A percentile compares a stretch with the other conserved stretches of the same genome.
These are phyloP conservation scores for Rhododendron ovatum DNA, from an alignment of 148 eudicot species.

Conservation along the genomic window DNA sequence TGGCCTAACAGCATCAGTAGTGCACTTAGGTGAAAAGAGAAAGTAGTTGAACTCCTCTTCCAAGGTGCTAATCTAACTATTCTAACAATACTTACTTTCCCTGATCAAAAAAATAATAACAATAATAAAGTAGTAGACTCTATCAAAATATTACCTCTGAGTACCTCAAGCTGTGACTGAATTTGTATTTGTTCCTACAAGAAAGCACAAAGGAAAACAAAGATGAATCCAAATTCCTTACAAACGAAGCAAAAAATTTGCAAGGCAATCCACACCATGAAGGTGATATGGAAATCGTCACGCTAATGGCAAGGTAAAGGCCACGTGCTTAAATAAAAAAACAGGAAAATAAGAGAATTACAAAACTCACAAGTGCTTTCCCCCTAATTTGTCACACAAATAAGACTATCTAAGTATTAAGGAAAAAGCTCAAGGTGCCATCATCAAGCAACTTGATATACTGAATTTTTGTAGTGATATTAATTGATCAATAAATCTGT, in stretches of 20 bases:
- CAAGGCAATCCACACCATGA: neutral
- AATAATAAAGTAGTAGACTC: neutral
- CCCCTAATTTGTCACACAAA: neutral
- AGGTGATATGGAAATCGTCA: neutral
- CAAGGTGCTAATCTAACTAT: neutral
- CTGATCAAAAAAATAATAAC: neutral
- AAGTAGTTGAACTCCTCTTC: too few relatives aligned
- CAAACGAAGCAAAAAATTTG: neutral
- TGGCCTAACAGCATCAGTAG: neutral
- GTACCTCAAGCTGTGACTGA: conserved; percentile 56
- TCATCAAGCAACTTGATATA: neutral
- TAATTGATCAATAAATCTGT: neutral
- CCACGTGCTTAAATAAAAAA: neutral
- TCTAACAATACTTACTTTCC: neutral
- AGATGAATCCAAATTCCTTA: neutral
- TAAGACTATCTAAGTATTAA: neutral
- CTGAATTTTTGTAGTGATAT: neutral
- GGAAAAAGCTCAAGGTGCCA: neutral
- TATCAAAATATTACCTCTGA: conserved; percentile 40
- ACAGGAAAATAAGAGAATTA: neutral
- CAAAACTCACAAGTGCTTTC: neutral
- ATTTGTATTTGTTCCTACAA: conserved; percentile 44
- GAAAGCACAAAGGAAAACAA: conserved; percentile 3
- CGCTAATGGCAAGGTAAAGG: neutral
- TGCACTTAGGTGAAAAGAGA: neutral